Conservation (phyloP, 2,329 filamentous ascomycete species). For the Elsinoe australis region DNA sequence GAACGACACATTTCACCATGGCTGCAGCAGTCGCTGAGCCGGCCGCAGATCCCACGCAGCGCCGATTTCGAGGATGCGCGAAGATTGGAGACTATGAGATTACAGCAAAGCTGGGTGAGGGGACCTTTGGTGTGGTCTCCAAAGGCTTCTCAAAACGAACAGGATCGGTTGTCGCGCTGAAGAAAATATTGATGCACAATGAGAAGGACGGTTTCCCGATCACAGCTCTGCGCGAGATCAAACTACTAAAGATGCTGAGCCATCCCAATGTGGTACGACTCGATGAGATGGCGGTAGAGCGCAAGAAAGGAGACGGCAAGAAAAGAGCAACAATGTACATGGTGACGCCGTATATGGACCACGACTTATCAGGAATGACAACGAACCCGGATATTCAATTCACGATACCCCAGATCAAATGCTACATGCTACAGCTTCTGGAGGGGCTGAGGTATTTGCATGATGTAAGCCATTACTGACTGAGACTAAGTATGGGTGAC, state of each 20-base stretch:
- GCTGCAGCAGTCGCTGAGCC: constrained; percentile 7
- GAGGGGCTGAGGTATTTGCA: constrained; percentile 87
- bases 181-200: constrained; percentile 99
- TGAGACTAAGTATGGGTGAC: no score
- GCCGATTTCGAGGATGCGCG: constrained; percentile 74
- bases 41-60: constrained; percentile 41
- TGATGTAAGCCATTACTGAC: constrained; percentile 53
- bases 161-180: constrained; percentile 72
- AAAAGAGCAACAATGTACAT: constrained; percentile 85
- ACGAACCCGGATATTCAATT: constrained; percentile 89
- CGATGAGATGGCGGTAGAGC: constrained; percentile 94
- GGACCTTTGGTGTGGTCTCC: constrained; percentile 94
- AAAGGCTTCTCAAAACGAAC: constrained; percentile 72
- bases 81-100: constrained; percentile 73
- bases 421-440: constrained; percentile 89
- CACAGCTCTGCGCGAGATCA: constrained; percentile 93
- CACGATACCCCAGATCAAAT: constrained; percentile 88
- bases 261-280: constrained; percentile 81
- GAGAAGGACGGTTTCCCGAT: constrained; percentile 99
- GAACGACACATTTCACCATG: neutral
- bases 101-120: constrained; percentile 75
- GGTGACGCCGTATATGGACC: constrained; percentile 98
- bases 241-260: constrained; percentile 88
- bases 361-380: constrained; percentile 92
- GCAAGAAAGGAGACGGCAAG: constrained; percentile 56